Conservation (phyloP, 2,329 filamentous ascomycete genomes). For the Pseudopyrenochaeta lycopersici region DNA sequence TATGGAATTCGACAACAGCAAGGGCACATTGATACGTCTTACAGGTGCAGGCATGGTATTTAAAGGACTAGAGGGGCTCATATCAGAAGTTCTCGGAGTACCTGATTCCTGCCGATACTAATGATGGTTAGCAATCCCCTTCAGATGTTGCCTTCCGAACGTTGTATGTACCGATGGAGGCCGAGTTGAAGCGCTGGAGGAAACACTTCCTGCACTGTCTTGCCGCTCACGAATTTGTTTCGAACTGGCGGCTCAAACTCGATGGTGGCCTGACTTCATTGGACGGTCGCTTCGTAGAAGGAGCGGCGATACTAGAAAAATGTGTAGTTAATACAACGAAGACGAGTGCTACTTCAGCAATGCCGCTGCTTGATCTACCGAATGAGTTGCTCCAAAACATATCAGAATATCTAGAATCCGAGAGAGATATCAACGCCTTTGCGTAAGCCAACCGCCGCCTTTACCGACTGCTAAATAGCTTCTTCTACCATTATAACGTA, state of each 20-base stretch:
- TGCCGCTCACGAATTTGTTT: conserved; percentile 48
- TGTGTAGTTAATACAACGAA: too few species aligned
- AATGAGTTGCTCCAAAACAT: neutral
- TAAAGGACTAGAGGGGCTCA: conserved; percentile 21
- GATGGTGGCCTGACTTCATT: too few species aligned
- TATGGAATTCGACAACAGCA: conserved; percentile 57
- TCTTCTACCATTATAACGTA: neutral
- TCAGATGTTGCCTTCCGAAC: neutral
- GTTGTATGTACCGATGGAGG: conserved; percentile 50
- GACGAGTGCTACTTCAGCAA: neutral
- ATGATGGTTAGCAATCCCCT: neutral
- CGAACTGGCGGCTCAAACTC: too few species aligned
- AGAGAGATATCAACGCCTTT: neutral
- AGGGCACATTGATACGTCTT: conserved; percentile 56
- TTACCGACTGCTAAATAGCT: neutral
- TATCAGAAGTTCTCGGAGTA: conserved; percentile 22
- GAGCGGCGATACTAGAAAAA: too few species aligned
- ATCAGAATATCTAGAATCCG: neutral
- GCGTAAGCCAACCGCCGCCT: neutral
- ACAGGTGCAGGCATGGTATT: conserved; percentile 48
- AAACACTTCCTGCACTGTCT: conserved; percentile 49
- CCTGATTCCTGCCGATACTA: conserved; percentile 37
- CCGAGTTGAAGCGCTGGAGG: conserved; percentile 44
- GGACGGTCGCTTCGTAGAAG: too few species aligned
- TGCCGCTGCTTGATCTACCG: neutral